Conservation (phyloP, 257 asterid genomes). For the Leptodermis oblonga region DNA sequence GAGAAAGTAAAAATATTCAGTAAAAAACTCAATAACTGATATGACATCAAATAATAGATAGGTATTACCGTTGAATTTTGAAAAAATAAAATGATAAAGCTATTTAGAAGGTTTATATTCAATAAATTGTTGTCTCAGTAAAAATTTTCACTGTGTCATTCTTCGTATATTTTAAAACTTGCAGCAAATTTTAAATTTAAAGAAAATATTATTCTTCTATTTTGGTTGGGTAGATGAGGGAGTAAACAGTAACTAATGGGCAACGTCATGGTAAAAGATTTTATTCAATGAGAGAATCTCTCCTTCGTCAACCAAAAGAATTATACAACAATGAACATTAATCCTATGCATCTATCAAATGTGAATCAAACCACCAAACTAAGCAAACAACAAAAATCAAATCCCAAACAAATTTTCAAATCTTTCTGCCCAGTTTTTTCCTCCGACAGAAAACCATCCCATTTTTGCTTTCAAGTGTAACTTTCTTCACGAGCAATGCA, state of each 20-base stretch:
- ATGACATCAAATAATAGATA: too few relatives aligned
- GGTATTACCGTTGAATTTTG: too few relatives aligned
- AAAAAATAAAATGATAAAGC: too few relatives aligned
- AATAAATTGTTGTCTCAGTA: too few relatives aligned
- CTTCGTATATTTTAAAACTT: too few relatives aligned
- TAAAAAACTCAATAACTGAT: too few relatives aligned
- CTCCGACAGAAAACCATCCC: not conserved
- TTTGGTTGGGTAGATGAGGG: too few relatives aligned
- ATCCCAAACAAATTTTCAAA: not conserved
- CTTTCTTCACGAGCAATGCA: slow-evolving; percentile 3
- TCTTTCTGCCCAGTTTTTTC: not conserved
- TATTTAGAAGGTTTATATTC: too few relatives aligned
- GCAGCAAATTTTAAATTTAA: too few relatives aligned
- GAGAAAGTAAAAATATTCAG: too few relatives aligned
- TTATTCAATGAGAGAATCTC: not conserved
- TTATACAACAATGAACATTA: not conserved
- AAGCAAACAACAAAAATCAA: not conserved
- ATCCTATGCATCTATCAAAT: slow-evolving; percentile 8
- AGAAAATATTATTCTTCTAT: not conserved
- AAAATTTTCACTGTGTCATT: too few relatives aligned
- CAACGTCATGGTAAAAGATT: not conserved
- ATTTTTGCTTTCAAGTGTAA: not conserved
- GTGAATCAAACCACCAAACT: not conserved
- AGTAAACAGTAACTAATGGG: not conserved
- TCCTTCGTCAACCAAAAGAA: not conserved